Conservation (phyloP, 192 early-diverging fungal genomes). For the Gonapodya prolifera region DNA sequence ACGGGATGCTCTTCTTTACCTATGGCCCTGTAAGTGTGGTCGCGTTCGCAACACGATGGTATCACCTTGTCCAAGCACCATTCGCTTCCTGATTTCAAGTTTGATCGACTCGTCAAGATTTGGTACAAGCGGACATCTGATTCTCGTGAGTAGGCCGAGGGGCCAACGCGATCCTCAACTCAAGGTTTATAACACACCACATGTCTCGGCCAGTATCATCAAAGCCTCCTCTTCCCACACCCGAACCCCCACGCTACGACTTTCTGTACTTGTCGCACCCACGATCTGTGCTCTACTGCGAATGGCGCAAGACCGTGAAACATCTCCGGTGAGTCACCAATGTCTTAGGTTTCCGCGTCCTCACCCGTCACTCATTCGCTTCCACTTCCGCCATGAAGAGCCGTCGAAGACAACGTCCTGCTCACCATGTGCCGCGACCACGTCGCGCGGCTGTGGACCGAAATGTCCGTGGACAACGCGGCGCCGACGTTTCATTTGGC, state of each 20-base stretch:
- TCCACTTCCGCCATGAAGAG: neutral
- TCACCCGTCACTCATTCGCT: too few species aligned
- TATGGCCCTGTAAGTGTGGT: neutral
- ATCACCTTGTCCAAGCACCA: neutral
- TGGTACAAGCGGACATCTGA: neutral
- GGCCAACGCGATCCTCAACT: neutral
- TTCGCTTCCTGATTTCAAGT: neutral
- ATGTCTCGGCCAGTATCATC: neutral
- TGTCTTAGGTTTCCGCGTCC: neutral
- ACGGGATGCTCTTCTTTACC: neutral
- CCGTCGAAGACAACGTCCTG: conserved; percentile 18
- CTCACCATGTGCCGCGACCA: conserved; percentile 59
- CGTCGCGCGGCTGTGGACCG: conserved; percentile 58
- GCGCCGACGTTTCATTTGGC: conserved; percentile 48
- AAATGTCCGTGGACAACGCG: conserved; percentile 22
- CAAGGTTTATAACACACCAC: neutral
- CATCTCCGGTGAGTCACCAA: conserved; percentile 15
- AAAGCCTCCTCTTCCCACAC: neutral
- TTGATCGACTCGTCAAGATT: neutral
- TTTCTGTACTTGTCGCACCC: conserved; percentile 62
- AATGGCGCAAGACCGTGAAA: conserved; percentile 42
- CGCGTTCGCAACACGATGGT: too few species aligned
- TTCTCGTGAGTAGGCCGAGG: too few species aligned
- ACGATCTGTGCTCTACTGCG: conserved; percentile 36
- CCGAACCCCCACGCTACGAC: conserved; percentile 9